Percentiles rank a stretch among this genome's conserved stretches.
Conservation (phyloP, 2,329 filamentous ascomycete genomes). For the Claviceps maximensis region DNA sequence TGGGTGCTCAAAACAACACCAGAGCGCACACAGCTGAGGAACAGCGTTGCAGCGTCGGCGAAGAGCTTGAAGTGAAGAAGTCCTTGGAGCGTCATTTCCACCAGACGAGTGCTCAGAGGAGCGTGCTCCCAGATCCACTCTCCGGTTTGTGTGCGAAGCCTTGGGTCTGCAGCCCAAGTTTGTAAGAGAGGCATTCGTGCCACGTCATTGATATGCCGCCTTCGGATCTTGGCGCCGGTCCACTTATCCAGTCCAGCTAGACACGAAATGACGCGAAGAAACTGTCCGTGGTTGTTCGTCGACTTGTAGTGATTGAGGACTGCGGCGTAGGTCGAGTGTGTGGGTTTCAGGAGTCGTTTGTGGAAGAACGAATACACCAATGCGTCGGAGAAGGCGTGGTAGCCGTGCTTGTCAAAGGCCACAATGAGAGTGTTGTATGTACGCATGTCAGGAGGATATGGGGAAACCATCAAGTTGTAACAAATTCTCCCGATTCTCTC, state of each 20-base stretch:
- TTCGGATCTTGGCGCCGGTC: slow-evolving; percentile 25
- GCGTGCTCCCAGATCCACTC: slow-evolving; percentile 28
- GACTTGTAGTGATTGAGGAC: slow-evolving; percentile 37
- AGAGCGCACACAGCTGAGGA: slow-evolving; percentile 25
- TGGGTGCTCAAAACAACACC: slow-evolving; percentile 19
- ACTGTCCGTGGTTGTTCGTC: slow-evolving; percentile 26
- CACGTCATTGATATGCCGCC: slow-evolving; percentile 21
- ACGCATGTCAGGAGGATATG: slow-evolving; percentile 48
- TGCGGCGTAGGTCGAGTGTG: slow-evolving; percentile 33
- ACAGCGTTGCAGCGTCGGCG: slow-evolving; percentile 29
- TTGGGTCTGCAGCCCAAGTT: slow-evolving; percentile 16
- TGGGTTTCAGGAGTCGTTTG: slow-evolving; percentile 30
- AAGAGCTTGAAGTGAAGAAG: slow-evolving; percentile 34
- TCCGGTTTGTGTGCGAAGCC: slow-evolving; percentile 14
- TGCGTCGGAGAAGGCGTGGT: slow-evolving; percentile 36
- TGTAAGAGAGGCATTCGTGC: slow-evolving; percentile 13
- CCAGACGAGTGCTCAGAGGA: slow-evolving; percentile 23
- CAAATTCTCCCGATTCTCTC: slow-evolving; percentile 32
- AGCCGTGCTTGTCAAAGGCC: slow-evolving; percentile 43
- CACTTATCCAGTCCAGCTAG: slow-evolving; percentile 29
- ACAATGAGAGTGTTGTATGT: slow-evolving; percentile 60
- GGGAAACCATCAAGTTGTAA: slow-evolving; percentile 53
- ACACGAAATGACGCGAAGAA: slow-evolving; percentile 31
- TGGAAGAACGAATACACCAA: slow-evolving; percentile 39
- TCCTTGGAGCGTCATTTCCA: slow-evolving; percentile 33